Evolutionary conservation across 1,284 basidiomycete genomes (phyloP).

Genomic region (Irpex sp.): DNA sequence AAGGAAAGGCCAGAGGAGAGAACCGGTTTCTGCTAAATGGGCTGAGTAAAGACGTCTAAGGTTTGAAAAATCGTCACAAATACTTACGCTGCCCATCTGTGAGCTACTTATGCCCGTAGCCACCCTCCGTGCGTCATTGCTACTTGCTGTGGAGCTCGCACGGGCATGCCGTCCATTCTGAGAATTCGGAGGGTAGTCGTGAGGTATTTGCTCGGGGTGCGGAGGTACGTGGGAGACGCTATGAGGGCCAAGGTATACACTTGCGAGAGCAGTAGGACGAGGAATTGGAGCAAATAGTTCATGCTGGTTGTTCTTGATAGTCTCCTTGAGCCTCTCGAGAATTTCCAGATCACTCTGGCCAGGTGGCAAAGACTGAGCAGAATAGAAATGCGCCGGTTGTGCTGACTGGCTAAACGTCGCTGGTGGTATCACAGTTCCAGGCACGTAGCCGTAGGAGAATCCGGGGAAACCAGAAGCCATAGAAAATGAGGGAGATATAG

Average conservation of each 20-base stretch:
- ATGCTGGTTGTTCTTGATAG: conserved; percentile 69
- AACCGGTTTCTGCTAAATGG: neutral
- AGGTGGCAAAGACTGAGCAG: conserved; percentile 18
- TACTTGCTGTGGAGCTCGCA: conserved; percentile 5
- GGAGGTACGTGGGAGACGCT: conserved; percentile 31
- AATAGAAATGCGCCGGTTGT: conserved; percentile 22
- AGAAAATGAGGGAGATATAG: conserved; percentile 16
- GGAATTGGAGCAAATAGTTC: conserved; percentile 63
- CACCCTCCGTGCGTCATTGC: neutral
- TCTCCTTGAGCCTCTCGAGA: conserved; percentile 66
- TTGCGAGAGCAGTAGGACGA: conserved; percentile 58
- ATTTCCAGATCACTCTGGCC: conserved; percentile 61
- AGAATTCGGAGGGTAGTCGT: conserved; percentile 1
- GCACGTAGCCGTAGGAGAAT: conserved; percentile 25
- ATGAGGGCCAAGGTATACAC: conserved; percentile 53
- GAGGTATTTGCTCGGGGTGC: conserved; percentile 38
- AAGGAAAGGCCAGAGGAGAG: neutral
- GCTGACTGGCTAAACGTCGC: conserved; percentile 20
- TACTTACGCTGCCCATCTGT: neutral
- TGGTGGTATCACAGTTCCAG: conserved; percentile 18
- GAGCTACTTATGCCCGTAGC: neutral
- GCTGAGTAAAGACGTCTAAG: neutral
- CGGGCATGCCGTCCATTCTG: conserved; percentile 1
- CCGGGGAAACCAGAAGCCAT: conserved; percentile 19
- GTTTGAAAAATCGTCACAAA: neutral